Evolutionary conservation across 257 asterid species (phyloP), one percentile per base, ranked within the genome.

Genomic region (Solanum tarapatanum): DNA sequence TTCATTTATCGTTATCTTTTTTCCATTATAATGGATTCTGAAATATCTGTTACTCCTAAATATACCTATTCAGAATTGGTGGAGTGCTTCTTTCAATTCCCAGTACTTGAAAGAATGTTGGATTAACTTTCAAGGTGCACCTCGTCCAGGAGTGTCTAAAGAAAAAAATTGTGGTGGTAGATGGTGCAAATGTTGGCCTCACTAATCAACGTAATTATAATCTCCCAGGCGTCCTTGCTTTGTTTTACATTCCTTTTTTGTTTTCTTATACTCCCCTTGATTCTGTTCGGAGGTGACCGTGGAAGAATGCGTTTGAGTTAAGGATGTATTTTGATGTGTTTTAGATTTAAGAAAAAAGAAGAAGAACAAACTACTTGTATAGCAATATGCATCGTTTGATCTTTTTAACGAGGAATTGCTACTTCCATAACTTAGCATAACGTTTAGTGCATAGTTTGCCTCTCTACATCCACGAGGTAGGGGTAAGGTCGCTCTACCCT

Each of bases 111-210:
- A 23, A 23, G 69, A 60, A 60, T n/a, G 69, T 8, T n/a, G 28
- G 28, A 60, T 60, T 4, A 60, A 23, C 26, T 60, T 60, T 60
- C 69, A 8, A 60, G 69, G 28, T 60, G 28, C 26, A 9, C 69
- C 69, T 60, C 7, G 69, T 60, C 28, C 14, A 8, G 69, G 28
- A 60, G 87, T 97, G 98, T 99, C 97, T 97, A 88, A 90, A 84
- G 90, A 77, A 84, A 89, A 99, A 98, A 85, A 92, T 95, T 91
- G 99, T 98, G 85, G 96, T 93, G 17, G 90, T 96, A 45, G 98
- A 93, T 89, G 98, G 97, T 83, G 99, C 99, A 84, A 94, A 97
- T 89, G 73, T 93, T 89, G 95, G 96, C 64, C 94, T 97, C 82
- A 75, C 89, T 89, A 91, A 92, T 89, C 94, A 91, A 86, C 91